These are phyloP conservation scores for Collybia nuda DNA, from an alignment of 768 basidiomycete genomes.

Conservation along the genomic window DNA sequence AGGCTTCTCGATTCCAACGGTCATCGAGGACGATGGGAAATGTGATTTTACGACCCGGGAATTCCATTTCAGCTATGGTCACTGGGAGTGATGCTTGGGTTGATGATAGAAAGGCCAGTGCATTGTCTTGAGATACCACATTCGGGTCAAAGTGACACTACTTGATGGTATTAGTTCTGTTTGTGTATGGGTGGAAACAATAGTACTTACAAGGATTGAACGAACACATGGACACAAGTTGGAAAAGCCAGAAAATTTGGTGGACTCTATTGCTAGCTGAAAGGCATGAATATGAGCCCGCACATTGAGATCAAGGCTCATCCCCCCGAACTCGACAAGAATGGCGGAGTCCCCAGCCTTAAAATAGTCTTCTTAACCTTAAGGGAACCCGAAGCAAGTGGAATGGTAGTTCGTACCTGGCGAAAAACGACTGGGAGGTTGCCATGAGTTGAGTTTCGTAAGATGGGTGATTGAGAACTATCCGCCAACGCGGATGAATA, in stretches of 20 bases:
- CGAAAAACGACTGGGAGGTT: constrained; percentile 42
- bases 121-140: constrained; percentile 36
- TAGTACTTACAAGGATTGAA: constrained; percentile 50
- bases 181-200: not conserved
- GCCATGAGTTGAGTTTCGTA: constrained; percentile 18
- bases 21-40: constrained; percentile 69
- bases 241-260: constrained; percentile 33
- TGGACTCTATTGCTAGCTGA: constrained; percentile 34
- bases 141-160: constrained; percentile 53
- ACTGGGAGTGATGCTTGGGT: constrained; percentile 38
- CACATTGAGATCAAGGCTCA: constrained; percentile 49
- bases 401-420: too few relatives aligned
- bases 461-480: constrained; percentile 29
- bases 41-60: constrained; percentile 52
- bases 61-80: constrained; percentile 36
- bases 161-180: constrained; percentile 48
- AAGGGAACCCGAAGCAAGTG: too few relatives aligned
- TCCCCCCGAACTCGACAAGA: constrained; percentile 60
- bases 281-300: constrained; percentile 62
- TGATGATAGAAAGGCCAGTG: constrained; percentile 41
- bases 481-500: constrained; percentile 9
- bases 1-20: constrained; percentile 52
- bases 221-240: constrained; percentile 53
- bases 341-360: constrained; percentile 67
- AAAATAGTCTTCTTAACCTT: too few relatives aligned